Conservation (phyloP, 2,329 filamentous ascomycete species). For the Colletotrichum musicola region DNA sequence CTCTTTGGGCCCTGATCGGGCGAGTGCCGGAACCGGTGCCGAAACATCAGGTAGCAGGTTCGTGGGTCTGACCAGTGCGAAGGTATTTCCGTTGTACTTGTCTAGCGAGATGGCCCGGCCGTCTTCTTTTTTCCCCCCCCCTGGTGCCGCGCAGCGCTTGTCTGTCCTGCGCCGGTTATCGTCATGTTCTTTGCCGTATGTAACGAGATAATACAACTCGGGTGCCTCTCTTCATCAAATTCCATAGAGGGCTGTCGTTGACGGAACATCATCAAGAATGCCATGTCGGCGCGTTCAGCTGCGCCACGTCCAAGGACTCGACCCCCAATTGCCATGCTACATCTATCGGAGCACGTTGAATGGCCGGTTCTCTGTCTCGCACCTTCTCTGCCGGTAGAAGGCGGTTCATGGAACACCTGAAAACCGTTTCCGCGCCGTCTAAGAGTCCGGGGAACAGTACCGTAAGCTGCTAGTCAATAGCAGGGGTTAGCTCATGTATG, state of each 20-base stretch:
- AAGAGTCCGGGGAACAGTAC: neutral
- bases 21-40: slow-evolving; percentile 41
- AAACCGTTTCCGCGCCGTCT: neutral
- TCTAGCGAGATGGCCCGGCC: neutral
- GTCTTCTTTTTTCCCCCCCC: neutral
- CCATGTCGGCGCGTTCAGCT: neutral
- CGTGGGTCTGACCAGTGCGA: slow-evolving; percentile 5
- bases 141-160: neutral
- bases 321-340: neutral
- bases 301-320: slow-evolving; percentile 4
- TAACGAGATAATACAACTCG: neutral
- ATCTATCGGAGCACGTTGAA: slow-evolving; percentile 18
- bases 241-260: neutral
- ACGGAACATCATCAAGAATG: neutral
- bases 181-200: slow-evolving; percentile 12
- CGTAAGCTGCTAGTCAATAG: slow-evolving; percentile 12
- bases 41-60: slow-evolving; percentile 37
- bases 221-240: neutral
- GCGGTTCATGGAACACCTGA: slow-evolving; percentile 13
- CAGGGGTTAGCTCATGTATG: slow-evolving; percentile 34
- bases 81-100: slow-evolving; percentile 28
- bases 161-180: slow-evolving; percentile 5
- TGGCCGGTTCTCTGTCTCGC: slow-evolving; percentile 7
- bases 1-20: slow-evolving; percentile 39
- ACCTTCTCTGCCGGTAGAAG: slow-evolving; percentile 9